phyloP scores from a whole-genome alignment of 179 eudicot species.

The Gypsophila paniculata region DNA sequence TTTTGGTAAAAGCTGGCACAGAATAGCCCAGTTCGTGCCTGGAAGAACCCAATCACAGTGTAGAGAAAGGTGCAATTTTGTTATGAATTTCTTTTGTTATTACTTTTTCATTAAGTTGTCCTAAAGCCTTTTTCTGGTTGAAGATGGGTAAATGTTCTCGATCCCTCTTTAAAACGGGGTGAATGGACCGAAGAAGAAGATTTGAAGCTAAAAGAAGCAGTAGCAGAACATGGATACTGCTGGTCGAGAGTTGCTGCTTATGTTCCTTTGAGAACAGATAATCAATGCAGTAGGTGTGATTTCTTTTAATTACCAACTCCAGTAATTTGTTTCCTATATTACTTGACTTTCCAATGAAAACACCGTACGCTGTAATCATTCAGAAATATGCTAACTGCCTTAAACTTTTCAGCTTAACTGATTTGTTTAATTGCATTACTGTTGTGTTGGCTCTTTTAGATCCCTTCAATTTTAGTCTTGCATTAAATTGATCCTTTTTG shows the following conservation, averaged over 20 bases:
- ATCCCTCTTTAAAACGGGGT: constrained; percentile 60
- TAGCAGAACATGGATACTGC: constrained; percentile 52
- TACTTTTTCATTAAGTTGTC: background rate
- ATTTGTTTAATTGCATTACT: background rate
- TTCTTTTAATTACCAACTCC: background rate
- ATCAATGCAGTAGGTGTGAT: constrained; percentile 64
- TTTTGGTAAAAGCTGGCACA: constrained; percentile 75
- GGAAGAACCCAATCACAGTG: constrained; percentile 87
- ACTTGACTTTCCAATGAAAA: background rate
- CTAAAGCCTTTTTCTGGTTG: constrained; percentile 23
- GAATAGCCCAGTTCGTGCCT: constrained; percentile 66
- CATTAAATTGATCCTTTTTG: background rate
- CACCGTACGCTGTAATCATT: background rate
- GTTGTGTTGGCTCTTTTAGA: background rate
- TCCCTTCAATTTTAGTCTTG: background rate
- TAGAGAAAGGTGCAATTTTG: constrained; percentile 64
- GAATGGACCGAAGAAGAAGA: constrained; percentile 81
- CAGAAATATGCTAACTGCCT: constrained; percentile 6
- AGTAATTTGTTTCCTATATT: background rate
- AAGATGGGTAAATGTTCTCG: constrained; percentile 80
- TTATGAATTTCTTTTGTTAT: constrained; percentile 5
- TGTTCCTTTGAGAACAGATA: constrained; percentile 74
- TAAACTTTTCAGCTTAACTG: background rate
- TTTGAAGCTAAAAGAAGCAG: constrained; percentile 54
- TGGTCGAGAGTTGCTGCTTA: constrained; percentile 80